Percentiles rank a stretch among this genome's conserved stretches.
Conservation (phyloP, 2,329 filamentous ascomycete species). For the Davidsoniella neocaledoniae region DNA sequence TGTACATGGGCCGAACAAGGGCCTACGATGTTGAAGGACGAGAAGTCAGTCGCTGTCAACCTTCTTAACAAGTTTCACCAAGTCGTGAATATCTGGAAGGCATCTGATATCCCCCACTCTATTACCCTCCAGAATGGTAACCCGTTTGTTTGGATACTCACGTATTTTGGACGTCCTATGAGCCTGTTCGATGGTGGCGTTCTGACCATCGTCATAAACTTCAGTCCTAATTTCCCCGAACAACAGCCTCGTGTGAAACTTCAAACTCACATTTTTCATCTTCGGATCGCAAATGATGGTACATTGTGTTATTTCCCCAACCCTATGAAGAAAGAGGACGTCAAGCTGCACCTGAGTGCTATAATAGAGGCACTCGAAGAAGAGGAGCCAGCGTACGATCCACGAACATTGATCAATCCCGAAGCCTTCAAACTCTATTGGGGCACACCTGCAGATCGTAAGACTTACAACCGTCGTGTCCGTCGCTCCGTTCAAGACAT, state of each 20-base stretch:
- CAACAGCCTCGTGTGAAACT: conserved; percentile 75
- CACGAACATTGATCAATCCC: conserved; percentile 68
- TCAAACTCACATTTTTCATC: conserved; percentile 71
- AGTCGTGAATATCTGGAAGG: conserved; percentile 57
- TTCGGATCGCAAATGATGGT: conserved; percentile 65
- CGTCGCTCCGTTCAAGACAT: conserved; percentile 59
- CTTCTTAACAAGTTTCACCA: conserved; percentile 75
- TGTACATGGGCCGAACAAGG: conserved; percentile 56
- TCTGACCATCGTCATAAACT: conserved; percentile 61
- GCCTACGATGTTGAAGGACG: conserved; percentile 40
- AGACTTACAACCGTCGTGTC: conserved; percentile 66
- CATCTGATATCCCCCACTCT: conserved; percentile 53
- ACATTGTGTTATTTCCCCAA: conserved; percentile 67
- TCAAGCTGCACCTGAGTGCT: conserved; percentile 67
- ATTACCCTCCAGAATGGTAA: conserved; percentile 64
- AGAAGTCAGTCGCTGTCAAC: conserved; percentile 63
- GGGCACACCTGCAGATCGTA: conserved; percentile 61
- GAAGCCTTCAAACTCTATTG: conserved; percentile 79
- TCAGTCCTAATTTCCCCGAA: conserved; percentile 74
- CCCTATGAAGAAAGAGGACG: conserved; percentile 48
- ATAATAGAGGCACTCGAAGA: conserved; percentile 76
- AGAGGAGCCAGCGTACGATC: conserved; percentile 75
- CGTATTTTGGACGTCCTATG: conserved; percentile 82
- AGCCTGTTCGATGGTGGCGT: conserved; percentile 85
- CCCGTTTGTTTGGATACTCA: conserved; percentile 76